Conservation (phyloP, 805 yeast genomes). For the Metschnikowia lunata region DNA sequence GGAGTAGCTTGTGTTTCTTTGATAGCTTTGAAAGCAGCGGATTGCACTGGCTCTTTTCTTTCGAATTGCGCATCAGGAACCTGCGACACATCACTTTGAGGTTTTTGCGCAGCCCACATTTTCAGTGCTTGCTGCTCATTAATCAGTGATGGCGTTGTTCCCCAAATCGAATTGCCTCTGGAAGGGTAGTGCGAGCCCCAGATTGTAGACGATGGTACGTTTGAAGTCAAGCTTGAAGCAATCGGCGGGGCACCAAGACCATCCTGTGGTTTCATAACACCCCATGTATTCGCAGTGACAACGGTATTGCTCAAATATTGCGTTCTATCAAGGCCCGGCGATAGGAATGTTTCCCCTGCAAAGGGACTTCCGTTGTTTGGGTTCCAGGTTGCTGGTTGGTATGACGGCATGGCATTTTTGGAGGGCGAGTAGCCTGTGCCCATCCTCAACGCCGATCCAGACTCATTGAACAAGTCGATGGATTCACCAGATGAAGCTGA, state of each 20-base stretch:
- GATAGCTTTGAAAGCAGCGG: constrained; percentile 39
- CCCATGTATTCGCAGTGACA: constrained; percentile 6
- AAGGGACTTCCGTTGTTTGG: not conserved
- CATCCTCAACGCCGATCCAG: constrained; percentile 4
- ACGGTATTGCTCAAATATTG: constrained; percentile 1
- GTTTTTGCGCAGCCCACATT: constrained; percentile 4
- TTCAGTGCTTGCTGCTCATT: not conserved
- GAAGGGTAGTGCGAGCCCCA: constrained; percentile 5
- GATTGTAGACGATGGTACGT: constrained; percentile 6
- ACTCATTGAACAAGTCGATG: constrained; percentile 4
- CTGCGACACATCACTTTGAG: not conserved
- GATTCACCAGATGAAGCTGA: constrained; percentile 12
- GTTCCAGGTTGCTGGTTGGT: constrained; percentile 6
- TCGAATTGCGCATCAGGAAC: not conserved
- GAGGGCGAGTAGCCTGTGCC: constrained; percentile 10
- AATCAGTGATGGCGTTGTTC: not conserved
- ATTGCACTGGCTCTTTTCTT: constrained; percentile 4
- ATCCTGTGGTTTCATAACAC: constrained; percentile 4
- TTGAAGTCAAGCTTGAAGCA: constrained; percentile 4
- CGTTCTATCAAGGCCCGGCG: constrained; percentile 5
- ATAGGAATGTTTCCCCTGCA: not conserved
- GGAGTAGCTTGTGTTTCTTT: constrained; percentile 31
- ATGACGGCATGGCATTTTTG: constrained; percentile 6
- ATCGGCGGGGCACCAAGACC: not conserved
- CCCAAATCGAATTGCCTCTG: constrained; percentile 9